Evolutionary conservation across 805 yeast species (phyloP), one percentile per base, ranked within the genome.

Genomic region (Metschnikowia picachoensis): DNA sequence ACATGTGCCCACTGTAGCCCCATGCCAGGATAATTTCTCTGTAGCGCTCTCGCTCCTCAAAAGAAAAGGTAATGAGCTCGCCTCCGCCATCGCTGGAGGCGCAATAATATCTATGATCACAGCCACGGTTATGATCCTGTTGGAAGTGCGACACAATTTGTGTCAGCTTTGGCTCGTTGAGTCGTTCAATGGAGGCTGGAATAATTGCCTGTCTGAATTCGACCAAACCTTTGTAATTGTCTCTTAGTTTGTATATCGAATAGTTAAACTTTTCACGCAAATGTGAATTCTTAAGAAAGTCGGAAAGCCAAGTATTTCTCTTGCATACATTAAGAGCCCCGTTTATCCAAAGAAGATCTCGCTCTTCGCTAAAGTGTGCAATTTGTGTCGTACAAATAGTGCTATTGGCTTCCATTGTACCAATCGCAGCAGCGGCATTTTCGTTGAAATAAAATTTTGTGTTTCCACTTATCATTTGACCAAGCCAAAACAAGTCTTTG

Each of bases 401-500:
- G 28, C 33, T 44, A 12, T 43, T 49, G 2, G 47, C 46, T n/a
- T 50, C 47, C 10, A 49, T 27, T 8, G 57, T 61, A 4, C 66
- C 64, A 0, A 60, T 45, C 10, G 59, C 60, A 15, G 58, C 53
- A 1, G 63, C 63, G 12, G 55, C 50, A 13, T 52, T 44, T 17
- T 54, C 49, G 42, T 60, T 51, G 43, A 59, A 60, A 9, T 49
- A 45, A 45, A 47, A 63, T 3, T 41, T 36, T 11, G 52, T 46
- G 32, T 57, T 54, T 13, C 60, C 59, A 49, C 44, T 60, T 55
- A 58, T 39, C 27, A 53, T 46, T 28, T 57, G 68, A 9, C 69
- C 70, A 3, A 67, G 37, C 67, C 65, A 67, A 34, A 64, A 53
- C 29, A 61, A 51, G 40, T 68, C 71, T 46, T 59, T 51, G 57